These are phyloP conservation scores for Kitagawia praeruptora DNA, from an alignment of 129 eudicot genomes.

Conservation along the genomic window DNA sequence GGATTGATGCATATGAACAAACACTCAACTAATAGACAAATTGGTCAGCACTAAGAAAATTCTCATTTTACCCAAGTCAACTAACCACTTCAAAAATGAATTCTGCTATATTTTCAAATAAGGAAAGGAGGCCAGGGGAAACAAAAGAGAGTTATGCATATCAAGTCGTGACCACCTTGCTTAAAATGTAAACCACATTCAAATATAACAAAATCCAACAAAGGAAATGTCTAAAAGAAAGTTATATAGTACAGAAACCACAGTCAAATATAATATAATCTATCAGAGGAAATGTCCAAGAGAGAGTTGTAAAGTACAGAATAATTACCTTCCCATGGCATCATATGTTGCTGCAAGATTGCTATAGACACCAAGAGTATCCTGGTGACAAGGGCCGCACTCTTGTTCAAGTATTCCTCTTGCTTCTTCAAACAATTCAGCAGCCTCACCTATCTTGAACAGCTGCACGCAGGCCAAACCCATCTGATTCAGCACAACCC, in stretches of 20 bases:
- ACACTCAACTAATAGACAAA: neutral
- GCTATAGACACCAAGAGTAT: conserved; percentile 95
- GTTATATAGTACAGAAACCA: neutral
- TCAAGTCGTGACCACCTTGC: neutral
- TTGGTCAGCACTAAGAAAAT: neutral
- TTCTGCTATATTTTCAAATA: neutral
- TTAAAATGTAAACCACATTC: neutral
- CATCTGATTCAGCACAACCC: conserved; percentile 94
- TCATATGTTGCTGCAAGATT: conserved; percentile 99
- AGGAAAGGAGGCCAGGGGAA: neutral
- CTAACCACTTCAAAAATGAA: neutral
- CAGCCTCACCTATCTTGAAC: conserved; percentile 94
- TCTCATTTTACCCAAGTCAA: neutral
- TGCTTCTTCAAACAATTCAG: conserved; percentile 95
- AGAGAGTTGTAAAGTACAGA: neutral
- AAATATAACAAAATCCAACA: neutral
- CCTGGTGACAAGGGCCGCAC: conserved; percentile 96
- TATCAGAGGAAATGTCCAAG: neutral
- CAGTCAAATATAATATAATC: neutral
- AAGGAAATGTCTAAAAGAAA: neutral
- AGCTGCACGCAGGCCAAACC: conserved; percentile 91
- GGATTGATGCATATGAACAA: neutral
- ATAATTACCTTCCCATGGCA: conserved; percentile 89
- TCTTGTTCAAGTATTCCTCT: conserved; percentile 85
- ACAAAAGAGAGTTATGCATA: neutral